Conservation (phyloP, 331 rosid genomes). For the Dryas integrifolia region DNA sequence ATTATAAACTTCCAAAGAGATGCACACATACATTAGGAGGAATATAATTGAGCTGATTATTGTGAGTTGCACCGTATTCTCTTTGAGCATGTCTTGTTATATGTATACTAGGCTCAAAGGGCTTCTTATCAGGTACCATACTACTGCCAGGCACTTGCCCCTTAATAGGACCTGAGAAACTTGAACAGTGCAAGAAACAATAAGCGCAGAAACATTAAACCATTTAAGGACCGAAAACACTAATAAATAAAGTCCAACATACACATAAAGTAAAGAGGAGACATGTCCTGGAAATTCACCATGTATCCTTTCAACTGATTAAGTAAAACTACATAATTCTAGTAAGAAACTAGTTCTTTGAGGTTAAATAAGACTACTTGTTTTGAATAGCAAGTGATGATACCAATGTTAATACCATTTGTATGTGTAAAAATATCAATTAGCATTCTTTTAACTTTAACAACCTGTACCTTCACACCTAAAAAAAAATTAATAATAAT, state of each 20-base stretch:
- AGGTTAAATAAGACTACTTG: neutral
- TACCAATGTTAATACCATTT: neutral
- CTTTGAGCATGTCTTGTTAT: conserved; percentile 47
- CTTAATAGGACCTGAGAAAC: conserved; percentile 98
- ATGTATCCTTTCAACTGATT: neutral
- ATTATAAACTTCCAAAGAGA: conserved; percentile 28
- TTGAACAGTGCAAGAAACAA: conserved; percentile 94
- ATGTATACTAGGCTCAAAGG: conserved; percentile 44
- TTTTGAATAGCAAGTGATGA: neutral
- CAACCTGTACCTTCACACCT: neutral
- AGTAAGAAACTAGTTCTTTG: neutral
- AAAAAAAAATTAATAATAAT: neutral
- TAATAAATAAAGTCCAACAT: neutral
- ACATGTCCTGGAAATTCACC: neutral
- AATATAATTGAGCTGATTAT: conserved; percentile 41
- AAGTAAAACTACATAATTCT: neutral
- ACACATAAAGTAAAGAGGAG: neutral
- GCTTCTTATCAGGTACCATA: conserved; percentile 60
- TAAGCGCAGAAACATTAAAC: conserved; percentile 62
- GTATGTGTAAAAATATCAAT: neutral
- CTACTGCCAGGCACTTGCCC: conserved; percentile 65
- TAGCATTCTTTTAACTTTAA: neutral
- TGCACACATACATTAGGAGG: conserved; percentile 48
- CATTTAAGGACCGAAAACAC: conserved; percentile 22
- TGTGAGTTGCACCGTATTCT: conserved; percentile 46